Conservation (phyloP, 2,329 filamentous ascomycete species). For the Cryphonectria parasitica region DNA sequence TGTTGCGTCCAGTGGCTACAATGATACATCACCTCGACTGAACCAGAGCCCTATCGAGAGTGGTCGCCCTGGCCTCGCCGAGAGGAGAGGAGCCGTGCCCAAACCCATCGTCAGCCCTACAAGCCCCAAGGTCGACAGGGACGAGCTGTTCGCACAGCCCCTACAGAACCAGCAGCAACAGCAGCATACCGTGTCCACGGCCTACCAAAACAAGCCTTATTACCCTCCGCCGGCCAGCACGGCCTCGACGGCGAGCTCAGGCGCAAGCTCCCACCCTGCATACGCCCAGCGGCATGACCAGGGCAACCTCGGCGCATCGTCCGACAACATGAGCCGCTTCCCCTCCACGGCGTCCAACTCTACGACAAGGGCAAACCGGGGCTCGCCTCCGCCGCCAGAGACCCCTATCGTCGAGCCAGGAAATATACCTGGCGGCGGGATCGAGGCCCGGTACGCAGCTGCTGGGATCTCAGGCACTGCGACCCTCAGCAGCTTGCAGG, state of each 20-base stretch:
- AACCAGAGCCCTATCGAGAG: slow-evolving; percentile 59
- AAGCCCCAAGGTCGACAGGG: slow-evolving; percentile 74
- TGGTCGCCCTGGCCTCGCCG: slow-evolving; percentile 70
- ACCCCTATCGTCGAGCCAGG: slow-evolving; percentile 80
- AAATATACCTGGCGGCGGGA: slow-evolving; percentile 73
- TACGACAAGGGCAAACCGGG: slow-evolving; percentile 87
- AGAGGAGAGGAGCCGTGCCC: slow-evolving; percentile 79
- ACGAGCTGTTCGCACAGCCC: slow-evolving; percentile 77
- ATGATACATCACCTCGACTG: slow-evolving; percentile 58
- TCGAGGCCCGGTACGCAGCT: slow-evolving; percentile 89
- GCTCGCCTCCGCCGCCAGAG: slow-evolving; percentile 92
- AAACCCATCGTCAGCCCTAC: slow-evolving; percentile 84
- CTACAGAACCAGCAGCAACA: slow-evolving; percentile 48
- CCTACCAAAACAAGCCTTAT: slow-evolving; percentile 61
- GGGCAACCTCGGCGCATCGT: slow-evolving; percentile 44
- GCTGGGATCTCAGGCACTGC: slow-evolving; percentile 86
- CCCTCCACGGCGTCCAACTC: slow-evolving; percentile 89
- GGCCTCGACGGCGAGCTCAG: slow-evolving; percentile 38
- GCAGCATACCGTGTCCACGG: slow-evolving; percentile 43
- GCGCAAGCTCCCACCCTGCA: slow-evolving; percentile 22
- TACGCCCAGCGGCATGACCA: slow-evolving; percentile 28
- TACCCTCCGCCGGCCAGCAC: slow-evolving; percentile 59
- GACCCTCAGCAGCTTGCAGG: slow-evolving; percentile 74
- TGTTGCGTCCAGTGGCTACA: slow-evolving; percentile 46
- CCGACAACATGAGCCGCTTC: slow-evolving; percentile 63